Percentiles rank a stretch among this genome's conserved stretches.
These are phyloP conservation scores for Peronospora farinosa DNA, from an alignment of 352 stramenopile genomes.

Conservation along the genomic window DNA sequence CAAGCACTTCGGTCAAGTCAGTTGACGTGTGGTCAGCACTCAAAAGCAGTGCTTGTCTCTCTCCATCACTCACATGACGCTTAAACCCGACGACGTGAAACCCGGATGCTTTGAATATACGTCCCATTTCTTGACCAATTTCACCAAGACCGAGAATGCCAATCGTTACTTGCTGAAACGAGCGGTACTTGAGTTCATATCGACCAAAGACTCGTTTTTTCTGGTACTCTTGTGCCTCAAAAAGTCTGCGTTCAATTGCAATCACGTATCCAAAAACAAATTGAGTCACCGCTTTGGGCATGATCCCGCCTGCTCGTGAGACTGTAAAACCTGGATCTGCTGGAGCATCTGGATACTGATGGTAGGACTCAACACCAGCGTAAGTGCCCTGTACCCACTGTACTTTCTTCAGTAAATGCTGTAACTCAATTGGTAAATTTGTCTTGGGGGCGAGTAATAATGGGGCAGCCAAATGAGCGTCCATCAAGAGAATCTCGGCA, in stretches of 20 bases:
- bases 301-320: slow-evolving; percentile 48
- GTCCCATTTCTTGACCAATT: slow-evolving; percentile 54
- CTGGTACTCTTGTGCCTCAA: slow-evolving; percentile 34
- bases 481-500: slow-evolving; percentile 29
- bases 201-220: slow-evolving; percentile 30
- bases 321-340: slow-evolving; percentile 30
- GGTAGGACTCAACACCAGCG: slow-evolving; percentile 44
- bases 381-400: slow-evolving; percentile 52
- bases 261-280: slow-evolving; percentile 45
- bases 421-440: slow-evolving; percentile 30
- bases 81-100: slow-evolving; percentile 70
- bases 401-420: slow-evolving; percentile 42
- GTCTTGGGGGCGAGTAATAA: slow-evolving; percentile 32
- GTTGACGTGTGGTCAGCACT: slow-evolving; percentile 39
- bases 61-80: slow-evolving; percentile 31
- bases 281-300: slow-evolving; percentile 42
- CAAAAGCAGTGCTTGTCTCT: slow-evolving; percentile 9
- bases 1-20: slow-evolving; percentile 39
- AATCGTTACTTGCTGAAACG: slow-evolving; percentile 39
- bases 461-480: slow-evolving; percentile 29
- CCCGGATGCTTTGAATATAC: slow-evolving; percentile 38
- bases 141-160: slow-evolving; percentile 56
- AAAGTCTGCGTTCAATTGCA: slow-evolving; percentile 40
- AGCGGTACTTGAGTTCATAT: slow-evolving; percentile 34
- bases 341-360: slow-evolving; percentile 22